Evolutionary conservation across 2,329 filamentous ascomycete genomes (phyloP).

Genomic region (Calonectria pseudoturangicola): DNA sequence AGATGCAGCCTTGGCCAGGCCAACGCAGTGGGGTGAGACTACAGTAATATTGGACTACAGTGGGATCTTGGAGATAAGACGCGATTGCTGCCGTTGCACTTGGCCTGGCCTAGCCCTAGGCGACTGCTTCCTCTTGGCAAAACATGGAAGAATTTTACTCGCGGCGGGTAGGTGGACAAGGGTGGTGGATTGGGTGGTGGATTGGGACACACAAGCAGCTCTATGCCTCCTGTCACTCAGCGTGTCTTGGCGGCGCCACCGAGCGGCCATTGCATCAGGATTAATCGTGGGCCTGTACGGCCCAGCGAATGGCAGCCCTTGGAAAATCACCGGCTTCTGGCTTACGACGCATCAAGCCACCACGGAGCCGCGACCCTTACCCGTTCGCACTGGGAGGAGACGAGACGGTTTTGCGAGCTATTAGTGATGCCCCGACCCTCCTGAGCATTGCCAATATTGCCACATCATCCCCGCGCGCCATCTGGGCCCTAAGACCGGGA

Average conservation of each 20-base stretch:
- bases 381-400: neutral
- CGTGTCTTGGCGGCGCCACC: neutral
- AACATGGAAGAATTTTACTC: too few species aligned
- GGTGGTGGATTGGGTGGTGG: too few species aligned
- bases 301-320: neutral
- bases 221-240: too few species aligned
- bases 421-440: too few species aligned
- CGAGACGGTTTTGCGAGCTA: neutral
- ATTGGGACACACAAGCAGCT: too few species aligned
- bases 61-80: neutral
- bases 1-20: neutral
- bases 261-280: too few species aligned
- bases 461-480: too few species aligned
- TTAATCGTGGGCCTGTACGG: neutral
- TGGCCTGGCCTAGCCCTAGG: too few species aligned
- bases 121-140: too few species aligned
- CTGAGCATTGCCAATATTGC: too few species aligned
- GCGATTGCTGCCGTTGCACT: neutral
- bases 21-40: neutral
- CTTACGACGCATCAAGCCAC: conserved; percentile 5
- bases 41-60: neutral
- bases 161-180: too few species aligned
- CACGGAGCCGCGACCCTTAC: neutral
- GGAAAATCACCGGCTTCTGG: neutral
- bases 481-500: too few species aligned